Base-by-base conservation (phyloP, 306 rosid genomes). In the Senna tora region DNA sequence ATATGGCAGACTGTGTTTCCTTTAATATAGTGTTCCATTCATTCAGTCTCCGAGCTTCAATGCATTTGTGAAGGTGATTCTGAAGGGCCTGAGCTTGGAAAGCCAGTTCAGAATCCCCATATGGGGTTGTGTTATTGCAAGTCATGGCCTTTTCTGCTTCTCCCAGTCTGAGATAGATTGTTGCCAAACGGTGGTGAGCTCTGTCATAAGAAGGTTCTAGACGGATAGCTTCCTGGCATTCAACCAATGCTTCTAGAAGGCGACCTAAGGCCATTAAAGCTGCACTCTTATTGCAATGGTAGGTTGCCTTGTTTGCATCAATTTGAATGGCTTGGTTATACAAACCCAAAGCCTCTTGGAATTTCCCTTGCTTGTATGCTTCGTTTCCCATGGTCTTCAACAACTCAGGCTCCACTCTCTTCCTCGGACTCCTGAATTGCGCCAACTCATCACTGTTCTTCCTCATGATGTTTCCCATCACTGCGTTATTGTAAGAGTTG, bases 171-270 rank as follows among this genome's bases (percentile, higher is more conserved):
- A 95, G 79, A 80, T 89, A 92, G 62, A 89, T 79, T 1, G 90
- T 82, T 19, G 96, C 97, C 75, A 95, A 82, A 66, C 99, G 96
- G 14, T 79, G 84, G 73, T 92, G 97, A 52, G 99, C 93, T 89
- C 94, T 86, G 36, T 75, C 78, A 85, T 91, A 91, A 0, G 82
- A 84, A 77, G 99, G 96, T 1, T 95, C 91, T 55, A 89, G 69
- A 57, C 81, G 68, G n/a, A 92, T 67, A 41, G 99, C 99, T 79
- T 86, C 96, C 65, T 75, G 58, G 71, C 97, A 85, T 76, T 88
- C 96, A 2, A 71, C 60, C 66, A 92, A 71, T 0, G 96, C 99
- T 59, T 86, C 89, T 5, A 68, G 42, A 15, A 89, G 76, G 45
- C 87, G 83, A 45, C 87, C 89, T 57, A 95, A 76, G 5, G 84